Base-by-base conservation (phyloP, 352 stramenopile species). In the Phytopythium aichiense region DNA sequence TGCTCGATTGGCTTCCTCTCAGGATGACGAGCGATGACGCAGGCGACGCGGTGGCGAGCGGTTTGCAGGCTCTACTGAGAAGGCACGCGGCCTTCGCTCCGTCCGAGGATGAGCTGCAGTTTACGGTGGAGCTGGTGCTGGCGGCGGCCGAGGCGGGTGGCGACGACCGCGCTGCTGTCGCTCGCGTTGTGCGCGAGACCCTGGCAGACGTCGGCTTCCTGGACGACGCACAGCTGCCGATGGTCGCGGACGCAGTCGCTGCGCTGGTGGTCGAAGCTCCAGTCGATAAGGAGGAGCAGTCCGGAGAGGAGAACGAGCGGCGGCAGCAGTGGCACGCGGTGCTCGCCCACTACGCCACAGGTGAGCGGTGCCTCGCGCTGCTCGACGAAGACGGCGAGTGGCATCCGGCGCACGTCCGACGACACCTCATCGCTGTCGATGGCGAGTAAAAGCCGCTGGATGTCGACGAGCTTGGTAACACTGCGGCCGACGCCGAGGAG, bases 301-400 rank as follows among this genome's bases (percentile, higher is more conserved):
- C 42, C 30, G 66, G 72, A 23, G 50, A 75, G 22, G 72, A 77
- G 28, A 57, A 58, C 13, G 65, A 77, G 48, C 56, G 56, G 23
- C 8, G 53, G 22, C 49, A 71, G 23, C 22, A 65, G 35, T 62
- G 57, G 42, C 43, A 40, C 31, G 61, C 62, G 49, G 55, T 49
- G 61, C 46, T 55, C 57, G 48, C 42, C 8, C 73, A 91, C 50
- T 91, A 86, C 50, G 78, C 77, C 7, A 57, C 88, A 25, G 79
- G 69, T 42, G 88, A 85, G 64, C 73, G 54, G 28, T 91, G 84
- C 25, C 64, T 92, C 23, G 84, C 75, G 1, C 69, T 92, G 56
- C 65, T 95, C 2, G 66, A 79, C 8, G 83, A 92, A 56, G 87
- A 95, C 54, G 65, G 80, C 23, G 71, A 78, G 30, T 95, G 87